These are phyloP conservation scores for Miamiensis avidus DNA, from an alignment of 169 alveolate genomes.

Conservation along the genomic window DNA sequence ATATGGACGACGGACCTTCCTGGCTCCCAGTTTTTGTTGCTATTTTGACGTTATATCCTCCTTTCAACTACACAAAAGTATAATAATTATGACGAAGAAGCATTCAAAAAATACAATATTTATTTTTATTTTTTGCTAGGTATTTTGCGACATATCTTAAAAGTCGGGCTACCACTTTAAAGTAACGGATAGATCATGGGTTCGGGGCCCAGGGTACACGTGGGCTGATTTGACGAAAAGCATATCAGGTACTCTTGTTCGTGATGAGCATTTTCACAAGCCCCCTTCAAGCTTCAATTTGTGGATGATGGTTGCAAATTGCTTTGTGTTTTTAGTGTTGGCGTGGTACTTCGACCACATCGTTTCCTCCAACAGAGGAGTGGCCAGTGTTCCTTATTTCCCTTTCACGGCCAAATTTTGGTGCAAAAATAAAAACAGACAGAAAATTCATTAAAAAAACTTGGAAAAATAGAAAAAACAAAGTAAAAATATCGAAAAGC, in stretches of 20 bases:
- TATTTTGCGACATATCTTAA: slow-evolving; percentile 38
- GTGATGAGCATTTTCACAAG: slow-evolving; percentile 13
- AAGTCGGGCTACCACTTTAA: slow-evolving; percentile 48
- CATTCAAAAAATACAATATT: too few relatives aligned
- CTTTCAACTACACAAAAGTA: slow-evolving; percentile 50
- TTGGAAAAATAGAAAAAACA: slow-evolving; percentile 3
- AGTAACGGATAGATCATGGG: slow-evolving; percentile 30
- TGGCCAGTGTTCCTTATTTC: slow-evolving; percentile 34
- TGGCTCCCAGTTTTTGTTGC: slow-evolving; percentile 29
- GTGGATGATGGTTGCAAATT: slow-evolving; percentile 14
- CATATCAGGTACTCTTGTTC: slow-evolving; percentile 33
- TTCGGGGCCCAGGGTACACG: slow-evolving; percentile 44
- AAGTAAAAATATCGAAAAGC: too few relatives aligned
- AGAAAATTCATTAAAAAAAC: not conserved
- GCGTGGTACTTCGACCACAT: slow-evolving; percentile 57
- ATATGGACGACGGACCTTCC: slow-evolving; percentile 31
- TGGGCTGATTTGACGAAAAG: slow-evolving; percentile 12
- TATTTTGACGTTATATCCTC: slow-evolving; percentile 43
- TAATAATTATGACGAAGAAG: too few relatives aligned
- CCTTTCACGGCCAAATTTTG: not conserved
- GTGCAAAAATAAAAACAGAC: slow-evolving; percentile 11
- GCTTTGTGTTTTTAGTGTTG: slow-evolving; percentile 22
- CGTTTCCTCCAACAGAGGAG: slow-evolving; percentile 39
- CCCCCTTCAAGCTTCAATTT: slow-evolving; percentile 32
- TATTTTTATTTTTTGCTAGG: too few relatives aligned